These are phyloP conservation scores for Monosiga brevicollis DNA, from an alignment of 78 protist genomes.

Conservation along the genomic window DNA sequence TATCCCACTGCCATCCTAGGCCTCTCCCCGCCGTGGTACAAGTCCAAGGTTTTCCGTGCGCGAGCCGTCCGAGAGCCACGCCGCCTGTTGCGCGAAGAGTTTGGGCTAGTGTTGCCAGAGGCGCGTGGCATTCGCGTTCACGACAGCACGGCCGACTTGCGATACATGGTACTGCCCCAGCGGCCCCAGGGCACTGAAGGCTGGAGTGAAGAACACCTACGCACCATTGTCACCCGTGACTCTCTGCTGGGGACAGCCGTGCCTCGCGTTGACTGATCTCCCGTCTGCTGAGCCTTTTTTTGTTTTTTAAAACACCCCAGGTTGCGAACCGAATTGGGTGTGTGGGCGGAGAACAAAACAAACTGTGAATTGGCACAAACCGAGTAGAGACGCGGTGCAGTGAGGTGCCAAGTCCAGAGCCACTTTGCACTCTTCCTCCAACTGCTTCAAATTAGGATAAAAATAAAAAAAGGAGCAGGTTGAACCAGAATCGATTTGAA, in stretches of 20 bases:
- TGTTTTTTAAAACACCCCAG: no score
- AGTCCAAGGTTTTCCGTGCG: constrained; percentile 17
- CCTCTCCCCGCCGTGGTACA: constrained; percentile 47
- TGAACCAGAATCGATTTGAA: no score
- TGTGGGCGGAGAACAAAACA: no score
- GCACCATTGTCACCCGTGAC: constrained; percentile 28
- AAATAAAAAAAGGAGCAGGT: no score
- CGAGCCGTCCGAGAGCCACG: constrained; percentile 46
- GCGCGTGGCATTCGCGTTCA: constrained; percentile 23
- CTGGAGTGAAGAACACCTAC: constrained; percentile 11
- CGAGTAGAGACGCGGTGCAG: no score
- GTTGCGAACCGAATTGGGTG: no score
- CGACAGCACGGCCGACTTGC: constrained; percentile 43
- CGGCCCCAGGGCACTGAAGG: constrained; percentile 39
- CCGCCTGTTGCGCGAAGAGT: constrained; percentile 16
- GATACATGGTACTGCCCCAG: constrained; percentile 43
- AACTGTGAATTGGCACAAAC: no score
- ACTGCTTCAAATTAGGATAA: no score
- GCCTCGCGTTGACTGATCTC: no score
- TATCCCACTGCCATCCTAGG: constrained; percentile 40
- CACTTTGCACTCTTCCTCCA: no score
- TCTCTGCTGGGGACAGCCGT: constrained; percentile 32
- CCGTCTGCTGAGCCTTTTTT: no score
- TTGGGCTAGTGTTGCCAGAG: constrained; percentile 20
- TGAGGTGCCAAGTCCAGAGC: no score